Percentiles rank a stretch among this genome's conserved stretches.
Evolutionary conservation across 352 stramenopile species (phyloP).

Genomic region (Chrysophaeum taylorii): DNA sequence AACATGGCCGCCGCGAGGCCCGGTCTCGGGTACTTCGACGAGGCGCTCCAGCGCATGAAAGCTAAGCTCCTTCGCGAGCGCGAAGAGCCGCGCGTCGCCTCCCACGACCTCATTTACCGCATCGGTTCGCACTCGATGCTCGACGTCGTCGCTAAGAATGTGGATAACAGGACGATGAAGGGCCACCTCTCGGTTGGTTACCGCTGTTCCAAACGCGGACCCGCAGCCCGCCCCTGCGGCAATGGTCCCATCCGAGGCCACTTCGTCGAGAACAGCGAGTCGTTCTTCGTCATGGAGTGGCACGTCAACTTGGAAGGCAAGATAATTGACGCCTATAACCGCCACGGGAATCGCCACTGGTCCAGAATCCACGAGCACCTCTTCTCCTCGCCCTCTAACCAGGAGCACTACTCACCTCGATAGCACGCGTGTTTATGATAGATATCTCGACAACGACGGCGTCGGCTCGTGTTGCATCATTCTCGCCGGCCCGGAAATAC

Average conservation of each 20-base stretch:
- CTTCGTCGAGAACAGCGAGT: neutral
- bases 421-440: no score
- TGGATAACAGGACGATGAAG: neutral
- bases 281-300: neutral
- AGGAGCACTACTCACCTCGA: no score
- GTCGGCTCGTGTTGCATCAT: no score
- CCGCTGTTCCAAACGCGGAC: neutral
- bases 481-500: no score
- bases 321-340: neutral
- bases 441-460: no score
- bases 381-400: neutral
- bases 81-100: neutral
- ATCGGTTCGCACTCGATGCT: neutral
- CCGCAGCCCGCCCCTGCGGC: neutral
- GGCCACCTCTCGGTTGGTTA: no score
- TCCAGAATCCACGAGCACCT: neutral
- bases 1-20: conserved; percentile 1
- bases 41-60: neutral
- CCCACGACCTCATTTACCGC: neutral
- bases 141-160: neutral
- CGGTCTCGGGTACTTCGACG: neutral
- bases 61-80: neutral
- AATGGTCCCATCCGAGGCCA: neutral
- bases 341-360: neutral
- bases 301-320: neutral